A percentile compares a stretch with the other conserved stretches of the same genome.
These are phyloP conservation scores for Tylopilus balloui DNA, from an alignment of 768 basidiomycete species.

Conservation along the genomic window DNA sequence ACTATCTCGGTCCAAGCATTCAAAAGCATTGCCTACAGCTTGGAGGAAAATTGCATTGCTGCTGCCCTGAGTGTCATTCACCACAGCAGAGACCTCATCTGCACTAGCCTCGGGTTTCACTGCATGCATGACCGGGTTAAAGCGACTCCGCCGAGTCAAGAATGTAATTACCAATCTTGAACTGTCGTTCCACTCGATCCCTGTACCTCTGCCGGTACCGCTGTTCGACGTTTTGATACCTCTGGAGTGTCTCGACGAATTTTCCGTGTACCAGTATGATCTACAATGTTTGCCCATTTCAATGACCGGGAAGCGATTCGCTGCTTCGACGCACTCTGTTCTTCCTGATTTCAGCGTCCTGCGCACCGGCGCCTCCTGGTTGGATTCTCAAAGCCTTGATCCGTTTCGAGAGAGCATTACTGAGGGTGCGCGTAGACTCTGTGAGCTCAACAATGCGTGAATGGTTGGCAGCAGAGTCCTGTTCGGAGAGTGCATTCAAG, in stretches of 20 bases:
- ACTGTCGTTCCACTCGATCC: slow-evolving; percentile 68
- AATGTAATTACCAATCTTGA: slow-evolving; percentile 58
- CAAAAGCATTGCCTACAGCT: slow-evolving; percentile 41
- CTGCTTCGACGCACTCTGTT: slow-evolving; percentile 21
- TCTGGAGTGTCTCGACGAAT: slow-evolving; percentile 72
- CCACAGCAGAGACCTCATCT: slow-evolving; percentile 69
- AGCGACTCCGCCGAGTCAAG: neutral
- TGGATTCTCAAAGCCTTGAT: slow-evolving; percentile 53
- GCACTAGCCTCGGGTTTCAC: slow-evolving; percentile 85
- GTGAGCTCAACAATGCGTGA: slow-evolving; percentile 55
- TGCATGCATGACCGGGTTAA: slow-evolving; percentile 22
- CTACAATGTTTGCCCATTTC: slow-evolving; percentile 31
- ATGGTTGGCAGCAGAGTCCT: slow-evolving; percentile 37
- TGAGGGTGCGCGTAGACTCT: slow-evolving; percentile 55
- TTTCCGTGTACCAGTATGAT: slow-evolving; percentile 57
- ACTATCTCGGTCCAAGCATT: neutral
- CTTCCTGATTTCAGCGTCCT: slow-evolving; percentile 46
- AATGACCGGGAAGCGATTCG: neutral
- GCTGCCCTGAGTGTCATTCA: slow-evolving; percentile 57
- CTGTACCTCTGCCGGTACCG: slow-evolving; percentile 61
- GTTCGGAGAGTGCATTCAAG: slow-evolving; percentile 46
- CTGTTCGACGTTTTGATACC: slow-evolving; percentile 73
- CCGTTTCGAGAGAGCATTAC: slow-evolving; percentile 52
- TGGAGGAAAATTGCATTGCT: slow-evolving; percentile 71
- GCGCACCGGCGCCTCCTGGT: slow-evolving; percentile 27